These are phyloP conservation scores for Diaporthe caulivora DNA, from an alignment of 2,329 filamentous ascomycete species.

Conservation along the genomic window DNA sequence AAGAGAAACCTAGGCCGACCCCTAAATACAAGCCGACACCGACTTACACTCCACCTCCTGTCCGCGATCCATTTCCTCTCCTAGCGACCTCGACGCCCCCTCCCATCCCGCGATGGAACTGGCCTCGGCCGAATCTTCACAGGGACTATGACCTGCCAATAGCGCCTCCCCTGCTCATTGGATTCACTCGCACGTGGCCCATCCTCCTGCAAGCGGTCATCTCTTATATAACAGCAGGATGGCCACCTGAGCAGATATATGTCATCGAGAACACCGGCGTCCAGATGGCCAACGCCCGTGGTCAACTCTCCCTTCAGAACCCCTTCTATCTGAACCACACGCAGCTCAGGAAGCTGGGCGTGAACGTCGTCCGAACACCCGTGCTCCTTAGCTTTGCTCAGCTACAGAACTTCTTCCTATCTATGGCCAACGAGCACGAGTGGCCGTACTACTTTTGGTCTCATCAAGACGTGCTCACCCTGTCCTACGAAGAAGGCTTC, in stretches of 20 bases:
- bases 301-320: constrained; percentile 63
- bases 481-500: constrained; percentile 57
- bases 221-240: constrained; percentile 70
- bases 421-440: constrained; percentile 54
- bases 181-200: constrained; percentile 69
- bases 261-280: constrained; percentile 71
- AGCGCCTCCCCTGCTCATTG: constrained; percentile 66
- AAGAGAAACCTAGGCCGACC: neutral
- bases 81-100: constrained; percentile 52
- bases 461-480: constrained; percentile 64
- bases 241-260: constrained; percentile 68
- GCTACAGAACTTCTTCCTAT: constrained; percentile 66
- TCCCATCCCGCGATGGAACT: constrained; percentile 59
- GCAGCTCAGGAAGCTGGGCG: constrained; percentile 60
- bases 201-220: constrained; percentile 68
- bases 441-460: constrained; percentile 66
- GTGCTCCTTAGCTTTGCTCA: constrained; percentile 65
- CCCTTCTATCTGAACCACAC: constrained; percentile 69
- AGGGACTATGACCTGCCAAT: constrained; percentile 53
- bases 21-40: constrained; percentile 45
- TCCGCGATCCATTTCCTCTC: constrained; percentile 58
- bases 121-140: constrained; percentile 53
- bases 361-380: constrained; percentile 60
- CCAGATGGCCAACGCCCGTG: constrained; percentile 64
- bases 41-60: constrained; percentile 46